Evolutionary conservation across 805 yeast species (phyloP).

Genomic region (Blastobotrys mokoenaii): DNA sequence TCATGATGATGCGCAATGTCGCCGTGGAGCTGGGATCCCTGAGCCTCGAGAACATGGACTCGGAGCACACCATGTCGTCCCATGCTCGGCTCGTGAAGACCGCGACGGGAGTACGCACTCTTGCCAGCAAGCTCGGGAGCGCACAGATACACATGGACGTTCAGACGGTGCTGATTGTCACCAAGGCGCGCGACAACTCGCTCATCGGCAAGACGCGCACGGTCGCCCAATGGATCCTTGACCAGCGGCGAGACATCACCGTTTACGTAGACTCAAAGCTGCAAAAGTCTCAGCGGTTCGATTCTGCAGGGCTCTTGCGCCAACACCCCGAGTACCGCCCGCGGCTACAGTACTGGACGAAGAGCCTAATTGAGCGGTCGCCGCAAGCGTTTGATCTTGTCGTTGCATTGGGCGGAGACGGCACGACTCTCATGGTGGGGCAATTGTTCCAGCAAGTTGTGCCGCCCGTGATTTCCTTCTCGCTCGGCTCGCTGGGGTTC

Average conservation of each 20-base stretch:
- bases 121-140: conserved; percentile 23
- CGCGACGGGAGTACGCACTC: conserved; percentile 24
- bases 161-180: conserved; percentile 66
- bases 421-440: conserved; percentile 82
- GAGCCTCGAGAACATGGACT: conserved; percentile 27
- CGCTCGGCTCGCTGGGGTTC: conserved; percentile 86
- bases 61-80: no score
- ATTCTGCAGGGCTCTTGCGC: conserved; percentile 41
- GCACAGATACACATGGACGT: conserved; percentile 49
- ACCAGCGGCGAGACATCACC: conserved; percentile 22
- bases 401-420: conserved; percentile 91
- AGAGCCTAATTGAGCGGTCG: conserved; percentile 37
- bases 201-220: conserved; percentile 69
- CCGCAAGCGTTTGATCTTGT: conserved; percentile 54
- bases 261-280: conserved; percentile 72
- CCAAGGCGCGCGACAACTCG: conserved; percentile 83
- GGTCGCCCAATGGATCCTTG: conserved; percentile 66
- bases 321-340: conserved; percentile 39
- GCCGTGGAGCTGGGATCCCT: conserved; percentile 29
- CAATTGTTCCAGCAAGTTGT: conserved; percentile 72
- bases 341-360: conserved; percentile 59
- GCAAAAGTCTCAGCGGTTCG: conserved; percentile 54
- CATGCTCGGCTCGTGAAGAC: conserved; percentile 15
- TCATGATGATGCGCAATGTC: neutral
- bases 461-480: conserved; percentile 83